phyloP scores from a whole-genome alignment of 805 yeast species.

The Metschnikowia gelsemii region DNA sequence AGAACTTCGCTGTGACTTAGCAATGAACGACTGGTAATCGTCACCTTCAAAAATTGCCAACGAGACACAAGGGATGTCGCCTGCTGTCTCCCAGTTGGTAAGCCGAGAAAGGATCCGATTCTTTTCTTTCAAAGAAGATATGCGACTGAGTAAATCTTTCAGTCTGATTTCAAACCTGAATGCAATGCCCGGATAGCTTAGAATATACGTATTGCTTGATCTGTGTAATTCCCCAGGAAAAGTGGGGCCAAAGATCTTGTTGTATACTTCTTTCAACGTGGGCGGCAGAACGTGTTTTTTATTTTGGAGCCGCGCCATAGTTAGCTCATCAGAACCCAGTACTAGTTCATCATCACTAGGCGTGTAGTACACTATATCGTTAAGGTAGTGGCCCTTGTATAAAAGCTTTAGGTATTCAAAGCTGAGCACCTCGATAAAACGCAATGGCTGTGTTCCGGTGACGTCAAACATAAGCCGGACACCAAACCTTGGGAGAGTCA shows the following conservation, averaged over 20 bases:
- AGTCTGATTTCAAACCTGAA: conserved; percentile 43
- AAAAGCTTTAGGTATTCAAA: conserved; percentile 24
- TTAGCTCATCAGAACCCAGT: conserved; percentile 1
- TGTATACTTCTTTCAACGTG: conserved; percentile 47
- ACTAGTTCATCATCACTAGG: conserved; percentile 17
- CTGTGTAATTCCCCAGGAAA: conserved; percentile 48
- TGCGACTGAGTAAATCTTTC: conserved; percentile 22
- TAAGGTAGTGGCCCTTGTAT: conserved; percentile 35
- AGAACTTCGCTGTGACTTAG: conserved; percentile 6
- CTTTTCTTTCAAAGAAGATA: conserved; percentile 16
- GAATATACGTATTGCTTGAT: conserved; percentile 33
- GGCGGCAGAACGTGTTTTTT: conserved; percentile 20
- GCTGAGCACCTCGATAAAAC: conserved; percentile 30
- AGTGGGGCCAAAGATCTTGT: conserved; percentile 61
- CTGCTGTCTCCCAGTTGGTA: conserved; percentile 32
- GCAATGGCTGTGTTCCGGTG: conserved; percentile 26
- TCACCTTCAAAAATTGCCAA: conserved; percentile 42
- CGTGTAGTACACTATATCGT: conserved; percentile 24
- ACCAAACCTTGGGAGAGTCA: conserved; percentile 26
- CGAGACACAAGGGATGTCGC: conserved; percentile 37
- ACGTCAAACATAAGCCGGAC: conserved; percentile 31
- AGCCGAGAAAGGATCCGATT: conserved; percentile 28
- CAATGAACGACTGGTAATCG: conserved; percentile 32
- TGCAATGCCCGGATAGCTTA: conserved; percentile 57
- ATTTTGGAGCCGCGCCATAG: conserved; percentile 1